Base-by-base conservation (phyloP, 345 rosid genomes). In the Psidium guajava region DNA sequence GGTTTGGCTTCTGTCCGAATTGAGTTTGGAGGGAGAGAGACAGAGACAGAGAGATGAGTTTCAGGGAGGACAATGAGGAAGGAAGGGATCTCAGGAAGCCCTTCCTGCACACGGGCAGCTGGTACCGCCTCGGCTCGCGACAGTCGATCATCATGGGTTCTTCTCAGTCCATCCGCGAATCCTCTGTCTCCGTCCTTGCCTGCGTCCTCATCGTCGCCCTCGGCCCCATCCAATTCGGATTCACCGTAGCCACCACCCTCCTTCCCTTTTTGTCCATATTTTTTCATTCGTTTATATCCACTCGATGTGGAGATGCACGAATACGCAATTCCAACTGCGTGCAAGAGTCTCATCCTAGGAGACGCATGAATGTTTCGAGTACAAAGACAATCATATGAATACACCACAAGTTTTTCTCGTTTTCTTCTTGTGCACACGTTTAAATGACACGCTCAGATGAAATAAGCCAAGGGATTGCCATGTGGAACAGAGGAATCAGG, bases 201-300 rank as follows among this genome's bases (percentile, higher is more conserved):
- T 96, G 99, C 61, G 99, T 97, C 51, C 58, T 97, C 90, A 97
- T 97, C 86, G 98, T 97, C 81, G 99, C 99, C 82, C 90, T 97
- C 82, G 99, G 99, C 86, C 99, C 99, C 52, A 96, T 97, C 87
- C 99, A 97, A 91, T 97, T 96, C 83, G 99, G 99, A 40, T 96
- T 96, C 93, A 97, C 99, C 28, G 99, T 97, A 88, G 87, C 91
- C 84, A 50, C 27, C 54, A 27, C 53, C 55, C 24, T 55, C 44
- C 27, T 11, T 52, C 80, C 64, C 40, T 24, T 81, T 73, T 5
- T n/a, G 73, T 22, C 49, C 58, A 10, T 25, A n/a, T 20, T 11
- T 11, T 74, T 74, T 53, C 77, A 49, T 25, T 80, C 27, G 5
- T n/a, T 25, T 74, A 50, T 49, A 8, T 82, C 11, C 42, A 4